phyloP scores from a whole-genome alignment of 768 basidiomycete species.

The Lactarius trivialis region DNA sequence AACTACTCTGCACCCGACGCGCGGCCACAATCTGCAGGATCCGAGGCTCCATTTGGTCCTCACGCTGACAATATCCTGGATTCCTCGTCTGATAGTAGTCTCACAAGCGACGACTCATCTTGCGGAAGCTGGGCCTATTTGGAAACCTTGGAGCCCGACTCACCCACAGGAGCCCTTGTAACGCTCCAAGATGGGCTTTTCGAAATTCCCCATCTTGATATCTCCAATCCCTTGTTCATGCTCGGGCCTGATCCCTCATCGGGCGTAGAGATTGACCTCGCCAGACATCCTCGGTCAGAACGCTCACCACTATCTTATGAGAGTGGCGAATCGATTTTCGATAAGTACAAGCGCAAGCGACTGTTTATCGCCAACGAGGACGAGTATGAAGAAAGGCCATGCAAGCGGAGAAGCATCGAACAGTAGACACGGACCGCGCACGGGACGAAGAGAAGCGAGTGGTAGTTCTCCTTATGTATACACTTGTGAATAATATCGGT shows the following conservation, averaged over 20 bases:
- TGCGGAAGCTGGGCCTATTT: constrained; percentile 1
- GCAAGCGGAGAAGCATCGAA: constrained; percentile 3
- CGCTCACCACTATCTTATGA: not conserved
- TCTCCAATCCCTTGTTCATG: not conserved
- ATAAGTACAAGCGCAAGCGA: constrained; percentile 15
- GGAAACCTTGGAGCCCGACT: not conserved
- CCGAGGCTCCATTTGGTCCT: not conserved
- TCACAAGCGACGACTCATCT: not conserved
- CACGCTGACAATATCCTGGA: not conserved
- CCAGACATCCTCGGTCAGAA: not conserved
- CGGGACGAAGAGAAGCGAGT: not conserved
- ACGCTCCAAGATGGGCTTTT: not conserved
- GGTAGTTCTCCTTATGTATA: not conserved
- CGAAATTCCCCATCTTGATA: not conserved
- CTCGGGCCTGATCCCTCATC: not conserved
- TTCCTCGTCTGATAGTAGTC: constrained; percentile 5
- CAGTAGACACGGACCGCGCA: not conserved
- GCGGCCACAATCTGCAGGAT: not conserved
- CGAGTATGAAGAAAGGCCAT: constrained; percentile 1
- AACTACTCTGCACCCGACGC: not conserved
- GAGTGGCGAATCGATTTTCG: not conserved
- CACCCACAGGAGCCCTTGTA: not conserved
- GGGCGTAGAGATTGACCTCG: not conserved
- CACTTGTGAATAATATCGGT: constrained; percentile 3
- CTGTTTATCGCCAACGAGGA: constrained; percentile 7